A percentile compares a stretch with the other conserved stretches of the same genome.
phyloP scores from a whole-genome alignment of 1,284 basidiomycete species.

The Pseudomicrostroma phylloplanum region DNA sequence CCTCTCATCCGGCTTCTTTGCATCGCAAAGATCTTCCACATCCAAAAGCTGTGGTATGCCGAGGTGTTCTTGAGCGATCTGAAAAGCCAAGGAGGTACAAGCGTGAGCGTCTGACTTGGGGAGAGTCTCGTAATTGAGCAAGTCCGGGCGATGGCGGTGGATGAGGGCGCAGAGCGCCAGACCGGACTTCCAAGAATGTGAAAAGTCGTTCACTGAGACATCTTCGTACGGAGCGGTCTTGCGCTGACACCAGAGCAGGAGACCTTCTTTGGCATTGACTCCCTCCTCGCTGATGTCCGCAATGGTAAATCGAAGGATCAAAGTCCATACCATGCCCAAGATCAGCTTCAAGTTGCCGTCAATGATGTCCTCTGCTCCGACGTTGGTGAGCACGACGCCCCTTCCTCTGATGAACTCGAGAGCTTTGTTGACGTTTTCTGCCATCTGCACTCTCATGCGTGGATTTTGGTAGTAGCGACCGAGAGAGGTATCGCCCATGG shows the following conservation, averaged over 20 bases:
- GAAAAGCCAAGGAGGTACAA: conserved; percentile 27
- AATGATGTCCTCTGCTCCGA: conserved; percentile 95
- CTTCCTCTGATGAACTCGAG: conserved; percentile 88
- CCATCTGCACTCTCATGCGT: conserved; percentile 87
- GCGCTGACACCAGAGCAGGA: conserved; percentile 94
- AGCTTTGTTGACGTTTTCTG: conserved; percentile 95
- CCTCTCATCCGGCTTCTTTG: conserved; percentile 79
- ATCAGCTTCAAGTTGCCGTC: conserved; percentile 96
- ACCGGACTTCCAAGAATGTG: conserved; percentile 84
- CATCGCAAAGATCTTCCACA: conserved; percentile 91
- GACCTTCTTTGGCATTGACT: conserved; percentile 84
- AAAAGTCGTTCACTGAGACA: conserved; percentile 89
- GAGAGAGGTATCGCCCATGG: conserved; percentile 66
- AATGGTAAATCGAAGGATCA: conserved; percentile 83
- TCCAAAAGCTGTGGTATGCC: conserved; percentile 75
- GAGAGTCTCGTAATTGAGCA: conserved; percentile 78
- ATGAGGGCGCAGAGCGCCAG: conserved; percentile 93
- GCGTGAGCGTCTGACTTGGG: conserved; percentile 57
- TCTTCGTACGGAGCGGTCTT: conserved; percentile 87
- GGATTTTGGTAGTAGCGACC: conserved; percentile 86
- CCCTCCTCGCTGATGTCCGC: conserved; percentile 98
- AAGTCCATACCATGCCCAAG: conserved; percentile 97
- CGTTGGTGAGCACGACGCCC: conserved; percentile 93
- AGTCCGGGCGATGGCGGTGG: conserved; percentile 89
- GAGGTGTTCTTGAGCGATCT: conserved; percentile 24